phyloP scores from a whole-genome alignment of 768 basidiomycete species.

The Suillus cothurnatus region DNA sequence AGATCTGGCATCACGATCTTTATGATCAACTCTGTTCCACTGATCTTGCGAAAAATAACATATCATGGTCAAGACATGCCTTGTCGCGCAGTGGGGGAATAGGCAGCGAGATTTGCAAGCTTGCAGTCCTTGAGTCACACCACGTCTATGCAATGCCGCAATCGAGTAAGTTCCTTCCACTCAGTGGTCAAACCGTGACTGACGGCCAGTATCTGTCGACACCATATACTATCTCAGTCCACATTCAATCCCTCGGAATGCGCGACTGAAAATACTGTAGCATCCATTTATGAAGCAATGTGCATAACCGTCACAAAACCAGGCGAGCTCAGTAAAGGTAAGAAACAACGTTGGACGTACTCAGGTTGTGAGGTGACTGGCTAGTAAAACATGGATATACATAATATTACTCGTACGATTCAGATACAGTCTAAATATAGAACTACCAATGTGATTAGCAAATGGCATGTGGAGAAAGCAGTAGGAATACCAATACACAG shows the following conservation, averaged over 20 bases:
- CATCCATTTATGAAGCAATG: constrained; percentile 27
- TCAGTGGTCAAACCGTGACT: background rate
- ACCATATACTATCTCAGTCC: background rate
- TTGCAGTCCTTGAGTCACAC: constrained; percentile 23
- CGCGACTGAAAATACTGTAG: constrained; percentile 19
- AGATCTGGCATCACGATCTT: constrained; percentile 32
- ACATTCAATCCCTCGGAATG: constrained; percentile 9
- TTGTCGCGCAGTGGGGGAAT: constrained; percentile 32
- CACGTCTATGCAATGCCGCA: background rate
- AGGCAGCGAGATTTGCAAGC: constrained; percentile 27
- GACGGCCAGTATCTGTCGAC: background rate
- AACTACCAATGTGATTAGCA: constrained; percentile 1
- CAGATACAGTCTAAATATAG: constrained; percentile 8
- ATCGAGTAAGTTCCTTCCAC: constrained; percentile 1
- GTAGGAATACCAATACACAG: background rate
- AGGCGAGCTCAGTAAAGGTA: constrained; percentile 30
- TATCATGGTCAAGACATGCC: constrained; percentile 32
- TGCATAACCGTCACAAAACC: constrained; percentile 21
- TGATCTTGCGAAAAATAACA: constrained; percentile 30
- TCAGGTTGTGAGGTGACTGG: constrained; percentile 27
- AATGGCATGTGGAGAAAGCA: background rate
- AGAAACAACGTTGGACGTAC: constrained; percentile 18
- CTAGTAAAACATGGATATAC: background rate
- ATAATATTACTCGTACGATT: background rate
- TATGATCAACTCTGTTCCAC: constrained; percentile 26